Evolutionary conservation across 2,329 filamentous ascomycete species (phyloP).

Genomic region (Lecanosticta acicola): DNA sequence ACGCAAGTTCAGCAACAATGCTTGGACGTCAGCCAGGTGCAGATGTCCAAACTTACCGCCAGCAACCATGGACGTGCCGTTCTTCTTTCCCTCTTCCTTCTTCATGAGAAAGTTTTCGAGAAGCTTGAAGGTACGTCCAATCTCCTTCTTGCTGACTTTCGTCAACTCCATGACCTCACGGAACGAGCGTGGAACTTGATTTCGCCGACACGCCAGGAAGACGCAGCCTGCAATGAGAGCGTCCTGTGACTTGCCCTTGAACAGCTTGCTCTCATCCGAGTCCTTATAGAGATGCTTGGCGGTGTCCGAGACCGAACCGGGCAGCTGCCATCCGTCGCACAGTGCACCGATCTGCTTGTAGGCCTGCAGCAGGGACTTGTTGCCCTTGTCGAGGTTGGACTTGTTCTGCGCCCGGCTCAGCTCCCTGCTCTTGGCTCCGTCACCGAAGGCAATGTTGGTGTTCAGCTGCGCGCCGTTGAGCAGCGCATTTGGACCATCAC

Average conservation of each 20-base stretch:
- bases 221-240: constrained; percentile 93
- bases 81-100: constrained; percentile 55
- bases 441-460: constrained; percentile 79
- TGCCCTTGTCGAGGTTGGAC: constrained; percentile 72
- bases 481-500: constrained; percentile 84
- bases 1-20: constrained; percentile 15
- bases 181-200: constrained; percentile 81
- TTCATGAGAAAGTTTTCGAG: constrained; percentile 82
- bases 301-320: constrained; percentile 74
- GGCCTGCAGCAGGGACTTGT: constrained; percentile 73
- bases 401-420: constrained; percentile 81
- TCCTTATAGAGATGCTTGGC: constrained; percentile 95
- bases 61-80: constrained; percentile 24
- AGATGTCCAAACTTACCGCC: constrained; percentile 45
- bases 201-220: constrained; percentile 93
- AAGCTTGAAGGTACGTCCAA: constrained; percentile 89
- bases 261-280: constrained; percentile 83
- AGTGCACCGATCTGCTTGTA: constrained; percentile 83
- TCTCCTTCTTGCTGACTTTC: constrained; percentile 93
- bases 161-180: constrained; percentile 91
- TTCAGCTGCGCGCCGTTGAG: constrained; percentile 85
- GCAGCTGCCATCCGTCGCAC: constrained; percentile 78
- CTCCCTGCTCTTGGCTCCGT: constrained; percentile 65
- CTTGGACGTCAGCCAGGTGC: constrained; percentile 1
- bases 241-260: constrained; percentile 93